A percentile compares a stretch with the other conserved stretches of the same genome.
phyloP scores from a whole-genome alignment of 2,329 filamentous ascomycete genomes.

The Penicillium italicum region DNA sequence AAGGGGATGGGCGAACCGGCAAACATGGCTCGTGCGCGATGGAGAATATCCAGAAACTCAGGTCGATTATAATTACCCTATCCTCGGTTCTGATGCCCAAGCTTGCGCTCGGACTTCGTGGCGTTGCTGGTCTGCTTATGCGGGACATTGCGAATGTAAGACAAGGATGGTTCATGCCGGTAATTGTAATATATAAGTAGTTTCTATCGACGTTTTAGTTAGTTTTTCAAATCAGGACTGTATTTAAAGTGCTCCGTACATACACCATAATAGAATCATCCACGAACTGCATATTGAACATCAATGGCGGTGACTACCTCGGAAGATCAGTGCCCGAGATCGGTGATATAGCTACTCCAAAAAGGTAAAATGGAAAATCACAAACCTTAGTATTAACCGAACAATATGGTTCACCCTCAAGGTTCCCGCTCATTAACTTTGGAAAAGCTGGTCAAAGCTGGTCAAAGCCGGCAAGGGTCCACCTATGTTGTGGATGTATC shows the following conservation, averaged over 20 bases:
- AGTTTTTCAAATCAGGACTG: too few relatives aligned
- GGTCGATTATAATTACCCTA: not conserved
- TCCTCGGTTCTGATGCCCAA: not conserved
- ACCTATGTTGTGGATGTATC: too few relatives aligned
- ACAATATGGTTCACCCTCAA: not conserved
- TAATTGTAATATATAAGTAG: not conserved
- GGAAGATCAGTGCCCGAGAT: not conserved
- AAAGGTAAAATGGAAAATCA: not conserved
- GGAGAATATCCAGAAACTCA: not conserved
- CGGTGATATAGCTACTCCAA: not conserved
- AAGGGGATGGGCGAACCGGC: not conserved
- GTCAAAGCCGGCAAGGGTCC: not conserved
- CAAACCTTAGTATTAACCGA: not conserved
- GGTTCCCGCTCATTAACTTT: not conserved
- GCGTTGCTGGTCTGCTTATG: not conserved
- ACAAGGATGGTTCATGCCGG: not conserved
- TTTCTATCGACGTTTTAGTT: not conserved
- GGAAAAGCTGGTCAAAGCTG: not conserved
- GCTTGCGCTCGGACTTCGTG: not conserved
- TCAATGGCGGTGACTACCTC: not conserved
- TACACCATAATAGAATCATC: too few relatives aligned
- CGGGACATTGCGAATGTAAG: not conserved
- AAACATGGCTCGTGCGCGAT: not conserved
- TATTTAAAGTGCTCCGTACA: too few relatives aligned
- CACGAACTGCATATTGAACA: too few relatives aligned